These are phyloP conservation scores for Pseudevernia furfuracea DNA, from an alignment of 495 filamentous ascomycete genomes.

Conservation along the genomic window DNA sequence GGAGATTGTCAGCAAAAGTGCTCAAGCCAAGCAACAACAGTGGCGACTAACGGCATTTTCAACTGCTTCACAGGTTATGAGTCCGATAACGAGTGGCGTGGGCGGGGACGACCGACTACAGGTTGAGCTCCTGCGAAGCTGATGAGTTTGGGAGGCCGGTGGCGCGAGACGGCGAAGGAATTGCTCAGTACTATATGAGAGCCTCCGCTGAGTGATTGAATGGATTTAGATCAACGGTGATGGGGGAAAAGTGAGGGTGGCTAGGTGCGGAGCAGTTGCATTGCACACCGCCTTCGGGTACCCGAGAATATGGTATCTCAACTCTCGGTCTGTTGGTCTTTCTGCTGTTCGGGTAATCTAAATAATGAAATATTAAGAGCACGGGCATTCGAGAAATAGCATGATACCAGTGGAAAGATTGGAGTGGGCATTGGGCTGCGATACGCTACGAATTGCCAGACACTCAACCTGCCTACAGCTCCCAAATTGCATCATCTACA, in stretches of 20 bases:
- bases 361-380: neutral
- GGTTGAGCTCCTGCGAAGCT: neutral
- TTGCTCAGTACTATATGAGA: neutral
- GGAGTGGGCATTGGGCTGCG: too few species aligned
- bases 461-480: neutral
- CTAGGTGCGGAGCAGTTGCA: neutral
- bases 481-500: too few species aligned
- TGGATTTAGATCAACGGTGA: neutral
- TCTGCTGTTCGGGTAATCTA: neutral
- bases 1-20: neutral
- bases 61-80: neutral
- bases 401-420: neutral
- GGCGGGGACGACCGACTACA: neutral
- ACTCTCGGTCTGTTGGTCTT: neutral
- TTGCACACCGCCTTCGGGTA: neutral
- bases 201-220: neutral
- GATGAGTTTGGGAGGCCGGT: neutral
- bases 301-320: neutral
- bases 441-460: neutral
- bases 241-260: neutral
- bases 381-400: neutral
- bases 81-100: neutral
- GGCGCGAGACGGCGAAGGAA: neutral
- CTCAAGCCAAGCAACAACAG: neutral
- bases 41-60: neutral